Conservation (phyloP, 768 basidiomycete species). For the Naganishia friedmannii region DNA sequence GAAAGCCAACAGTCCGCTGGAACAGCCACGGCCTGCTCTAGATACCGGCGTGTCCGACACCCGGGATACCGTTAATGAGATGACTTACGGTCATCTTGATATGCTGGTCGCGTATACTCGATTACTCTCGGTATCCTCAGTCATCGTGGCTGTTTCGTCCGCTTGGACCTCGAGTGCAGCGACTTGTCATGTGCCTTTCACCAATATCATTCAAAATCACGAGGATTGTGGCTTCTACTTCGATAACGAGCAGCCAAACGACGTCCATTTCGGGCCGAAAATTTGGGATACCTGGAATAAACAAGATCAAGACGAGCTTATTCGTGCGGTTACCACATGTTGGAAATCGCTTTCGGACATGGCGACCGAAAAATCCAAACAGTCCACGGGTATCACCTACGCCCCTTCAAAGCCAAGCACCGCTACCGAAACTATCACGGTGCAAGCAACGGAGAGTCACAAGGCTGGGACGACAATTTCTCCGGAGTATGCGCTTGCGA, state of each 20-base stretch:
- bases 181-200: background rate
- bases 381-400: background rate
- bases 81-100: background rate
- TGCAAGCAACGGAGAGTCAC: no score
- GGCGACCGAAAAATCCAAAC: background rate
- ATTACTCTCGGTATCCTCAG: background rate
- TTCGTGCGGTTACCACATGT: conserved; percentile 1
- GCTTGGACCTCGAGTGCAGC: background rate
- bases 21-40: background rate
- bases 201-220: background rate
- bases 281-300: background rate
- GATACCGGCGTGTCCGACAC: background rate
- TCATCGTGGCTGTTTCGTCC: background rate
- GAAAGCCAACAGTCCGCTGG: no score
- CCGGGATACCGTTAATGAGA: background rate
- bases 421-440: background rate
- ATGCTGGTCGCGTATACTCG: conserved; percentile 8
- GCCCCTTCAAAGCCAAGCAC: background rate
- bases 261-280: background rate
- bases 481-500: no score
- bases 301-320: background rate
- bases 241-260: background rate
- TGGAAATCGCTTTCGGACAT: background rate
- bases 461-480: no score
- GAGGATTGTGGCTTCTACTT: background rate